These are phyloP conservation scores for Trypethelium eluteriae DNA, from an alignment of 495 filamentous ascomycete species.

Conservation along the genomic window DNA sequence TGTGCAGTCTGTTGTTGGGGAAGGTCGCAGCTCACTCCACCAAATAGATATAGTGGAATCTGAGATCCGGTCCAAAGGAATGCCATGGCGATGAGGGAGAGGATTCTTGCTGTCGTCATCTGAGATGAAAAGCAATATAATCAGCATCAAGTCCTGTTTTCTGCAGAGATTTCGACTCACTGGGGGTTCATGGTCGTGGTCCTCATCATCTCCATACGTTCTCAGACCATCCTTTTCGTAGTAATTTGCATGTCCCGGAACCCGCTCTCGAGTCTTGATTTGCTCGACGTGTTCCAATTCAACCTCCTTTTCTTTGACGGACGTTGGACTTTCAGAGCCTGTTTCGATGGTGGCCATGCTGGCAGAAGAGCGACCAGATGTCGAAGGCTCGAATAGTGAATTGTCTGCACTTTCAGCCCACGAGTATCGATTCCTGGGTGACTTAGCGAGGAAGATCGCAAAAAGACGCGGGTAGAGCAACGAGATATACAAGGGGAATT, in stretches of 20 bases:
- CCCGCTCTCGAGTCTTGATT: constrained; percentile 30
- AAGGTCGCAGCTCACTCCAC: constrained; percentile 16
- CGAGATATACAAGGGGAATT: too few species aligned
- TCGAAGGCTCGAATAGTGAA: neutral
- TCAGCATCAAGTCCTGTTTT: neutral
- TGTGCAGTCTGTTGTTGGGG: neutral
- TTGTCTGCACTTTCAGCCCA: neutral
- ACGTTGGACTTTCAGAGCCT: constrained; percentile 1
- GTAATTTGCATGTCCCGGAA: constrained; percentile 39
- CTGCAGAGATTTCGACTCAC: constrained; percentile 19
- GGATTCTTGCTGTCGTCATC: constrained; percentile 20
- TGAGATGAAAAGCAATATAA: neutral
- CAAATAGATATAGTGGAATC: constrained; percentile 33
- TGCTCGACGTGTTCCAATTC: constrained; percentile 21
- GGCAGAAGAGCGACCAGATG: neutral
- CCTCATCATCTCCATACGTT: constrained; percentile 44
- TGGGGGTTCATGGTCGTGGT: constrained; percentile 45
- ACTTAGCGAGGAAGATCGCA: neutral
- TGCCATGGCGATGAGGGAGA: constrained; percentile 24
- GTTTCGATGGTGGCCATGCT: neutral
- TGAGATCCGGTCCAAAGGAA: constrained; percentile 33
- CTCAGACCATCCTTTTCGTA: constrained; percentile 46
- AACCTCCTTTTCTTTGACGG: constrained; percentile 13
- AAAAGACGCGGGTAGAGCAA: neutral
- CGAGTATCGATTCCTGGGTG: too few species aligned